Evolutionary conservation across 805 yeast species (phyloP).

Genomic region (Wickerhamomyces chambardii): DNA sequence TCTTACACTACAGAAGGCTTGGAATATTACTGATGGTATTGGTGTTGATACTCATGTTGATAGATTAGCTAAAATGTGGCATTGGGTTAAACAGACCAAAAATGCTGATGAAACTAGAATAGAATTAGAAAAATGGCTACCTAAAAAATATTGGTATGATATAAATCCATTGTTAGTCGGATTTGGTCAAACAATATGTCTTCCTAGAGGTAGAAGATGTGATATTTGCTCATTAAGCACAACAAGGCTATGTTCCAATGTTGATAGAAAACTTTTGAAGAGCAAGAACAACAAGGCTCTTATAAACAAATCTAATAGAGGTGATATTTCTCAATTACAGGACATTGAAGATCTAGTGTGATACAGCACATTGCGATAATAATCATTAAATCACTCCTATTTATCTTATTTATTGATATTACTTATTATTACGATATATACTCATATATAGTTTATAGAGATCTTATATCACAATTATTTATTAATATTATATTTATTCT

Average conservation of each 20-base stretch:
- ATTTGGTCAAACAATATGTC: conserved; percentile 85
- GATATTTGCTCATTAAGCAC: conserved; percentile 54
- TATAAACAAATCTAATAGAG: conserved; percentile 25
- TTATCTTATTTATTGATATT: no score
- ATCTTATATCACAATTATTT: no score
- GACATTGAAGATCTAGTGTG: conserved; percentile 25
- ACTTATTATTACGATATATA: no score
- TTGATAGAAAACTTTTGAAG: conserved; percentile 34
- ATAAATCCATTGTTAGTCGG: conserved; percentile 86
- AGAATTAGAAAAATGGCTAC: conserved; percentile 67
- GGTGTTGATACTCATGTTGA: conserved; percentile 93
- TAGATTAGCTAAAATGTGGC: conserved; percentile 70
- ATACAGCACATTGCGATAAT: no score
- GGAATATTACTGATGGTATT: conserved; percentile 73
- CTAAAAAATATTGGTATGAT: conserved; percentile 68
- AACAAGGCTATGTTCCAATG: conserved; percentile 48
- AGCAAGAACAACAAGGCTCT: conserved; percentile 8
- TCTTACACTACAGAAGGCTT: conserved; percentile 70
- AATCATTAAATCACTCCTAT: no score
- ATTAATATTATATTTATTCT: no score
- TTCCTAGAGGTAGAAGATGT: conserved; percentile 62
- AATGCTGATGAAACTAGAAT: conserved; percentile 73
- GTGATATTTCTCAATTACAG: conserved; percentile 29
- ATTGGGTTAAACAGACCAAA: conserved; percentile 52
- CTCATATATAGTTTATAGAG: no score